These are phyloP conservation scores for Fusarium caatingaense DNA, from an alignment of 2,329 filamentous ascomycete species.

Conservation along the genomic window DNA sequence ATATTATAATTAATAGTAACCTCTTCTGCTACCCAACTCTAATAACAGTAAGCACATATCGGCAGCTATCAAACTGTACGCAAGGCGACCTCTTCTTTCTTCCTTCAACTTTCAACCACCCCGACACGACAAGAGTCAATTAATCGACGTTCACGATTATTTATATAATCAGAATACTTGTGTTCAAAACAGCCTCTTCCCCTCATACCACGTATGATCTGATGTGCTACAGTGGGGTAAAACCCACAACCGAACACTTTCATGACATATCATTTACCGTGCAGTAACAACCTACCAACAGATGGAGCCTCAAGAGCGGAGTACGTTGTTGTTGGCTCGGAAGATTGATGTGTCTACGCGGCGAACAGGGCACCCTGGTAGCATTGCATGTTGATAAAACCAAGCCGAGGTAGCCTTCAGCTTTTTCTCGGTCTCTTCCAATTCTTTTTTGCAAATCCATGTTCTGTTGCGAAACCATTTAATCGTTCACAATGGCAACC, in stretches of 20 bases:
- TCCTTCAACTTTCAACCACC: too few species aligned
- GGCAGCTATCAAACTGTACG: too few species aligned
- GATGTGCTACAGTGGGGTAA: not conserved
- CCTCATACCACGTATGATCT: not conserved
- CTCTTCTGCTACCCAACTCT: too few species aligned
- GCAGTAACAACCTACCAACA: not conserved
- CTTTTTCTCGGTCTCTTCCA: not conserved
- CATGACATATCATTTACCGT: not conserved
- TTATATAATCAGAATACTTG: too few species aligned
- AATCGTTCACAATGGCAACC: not conserved
- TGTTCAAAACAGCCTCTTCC: not conserved
- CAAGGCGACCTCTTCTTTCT: too few species aligned
- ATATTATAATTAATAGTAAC: too few species aligned
- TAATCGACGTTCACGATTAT: too few species aligned
- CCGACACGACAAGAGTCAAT: too few species aligned
- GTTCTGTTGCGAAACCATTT: fast-evolving
- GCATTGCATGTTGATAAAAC: not conserved
- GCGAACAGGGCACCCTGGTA: not conserved
- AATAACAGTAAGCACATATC: too few species aligned
- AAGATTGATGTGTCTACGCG: constrained; percentile 4
- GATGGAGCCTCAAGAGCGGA: not conserved
- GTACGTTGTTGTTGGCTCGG: not conserved
- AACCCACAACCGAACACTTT: not conserved
- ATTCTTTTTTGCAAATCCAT: too few species aligned
- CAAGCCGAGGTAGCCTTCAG: not conserved